These are phyloP conservation scores for Hypoxylon sp. DNA, from an alignment of 2,329 filamentous ascomycete genomes.

Conservation along the genomic window DNA sequence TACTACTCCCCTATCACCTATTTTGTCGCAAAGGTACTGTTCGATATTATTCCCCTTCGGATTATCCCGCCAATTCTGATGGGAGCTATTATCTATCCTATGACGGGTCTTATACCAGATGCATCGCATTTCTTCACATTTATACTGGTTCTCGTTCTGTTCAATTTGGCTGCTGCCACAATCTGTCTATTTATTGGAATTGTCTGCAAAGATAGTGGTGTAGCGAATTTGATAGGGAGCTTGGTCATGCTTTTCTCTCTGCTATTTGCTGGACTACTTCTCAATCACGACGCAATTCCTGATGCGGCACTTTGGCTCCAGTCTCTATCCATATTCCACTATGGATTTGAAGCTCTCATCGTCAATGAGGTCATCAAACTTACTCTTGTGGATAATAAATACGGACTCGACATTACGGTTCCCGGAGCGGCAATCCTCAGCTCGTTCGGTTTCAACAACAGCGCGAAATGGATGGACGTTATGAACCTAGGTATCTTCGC, in stretches of 20 bases:
- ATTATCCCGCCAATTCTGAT: conserved; percentile 95
- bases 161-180: conserved; percentile 93
- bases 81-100: conserved; percentile 96
- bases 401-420: conserved; percentile 95
- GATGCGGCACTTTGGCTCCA: conserved; percentile 90
- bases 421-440: conserved; percentile 94
- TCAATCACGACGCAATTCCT: conserved; percentile 96
- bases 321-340: conserved; percentile 96
- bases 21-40: conserved; percentile 96
- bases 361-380: conserved; percentile 96
- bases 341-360: conserved; percentile 94
- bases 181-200: conserved; percentile 98
- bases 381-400: conserved; percentile 92
- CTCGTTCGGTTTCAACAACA: conserved; percentile 93
- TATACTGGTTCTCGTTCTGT: conserved; percentile 90
- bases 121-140: conserved; percentile 91
- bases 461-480: conserved; percentile 87
- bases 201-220: conserved; percentile 89
- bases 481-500: conserved; percentile 86
- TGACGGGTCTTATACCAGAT: conserved; percentile 92
- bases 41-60: conserved; percentile 94
- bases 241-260: conserved; percentile 98
- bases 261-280: conserved; percentile 91
- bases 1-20: conserved; percentile 97
- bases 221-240: conserved; percentile 94